Evolutionary conservation across 306 rosid species (phyloP).

Genomic region (Dalbergia cochinchinensis): DNA sequence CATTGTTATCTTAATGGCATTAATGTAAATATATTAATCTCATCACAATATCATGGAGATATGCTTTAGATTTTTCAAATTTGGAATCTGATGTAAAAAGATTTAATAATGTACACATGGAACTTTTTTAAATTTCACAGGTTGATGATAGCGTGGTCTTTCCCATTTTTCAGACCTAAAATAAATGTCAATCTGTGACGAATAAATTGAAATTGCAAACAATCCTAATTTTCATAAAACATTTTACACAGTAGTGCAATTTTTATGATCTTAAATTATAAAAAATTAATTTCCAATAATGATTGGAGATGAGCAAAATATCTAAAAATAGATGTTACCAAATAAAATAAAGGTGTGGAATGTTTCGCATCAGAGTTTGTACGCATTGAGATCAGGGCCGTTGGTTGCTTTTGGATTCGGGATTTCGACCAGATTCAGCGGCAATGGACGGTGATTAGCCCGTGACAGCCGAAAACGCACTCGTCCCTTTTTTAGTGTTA

Average conservation of each 20-base stretch:
- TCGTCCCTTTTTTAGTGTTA: slow-evolving; percentile 9
- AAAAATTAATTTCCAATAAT: background rate
- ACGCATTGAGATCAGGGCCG: slow-evolving; percentile 46
- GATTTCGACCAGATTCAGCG: background rate
- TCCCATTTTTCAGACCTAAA: no score
- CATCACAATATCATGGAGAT: background rate
- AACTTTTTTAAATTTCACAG: no score
- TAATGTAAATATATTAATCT: background rate
- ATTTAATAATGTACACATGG: background rate
- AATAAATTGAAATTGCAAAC: no score
- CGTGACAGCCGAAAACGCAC: slow-evolving; percentile 36
- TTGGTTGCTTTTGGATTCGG: slow-evolving; percentile 8
- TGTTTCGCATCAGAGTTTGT: slow-evolving; percentile 40
- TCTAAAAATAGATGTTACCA: background rate
- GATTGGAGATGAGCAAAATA: background rate
- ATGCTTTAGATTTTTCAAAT: background rate
- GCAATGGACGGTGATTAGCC: slow-evolving; percentile 29
- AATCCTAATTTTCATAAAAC: no score
- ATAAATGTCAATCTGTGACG: no score
- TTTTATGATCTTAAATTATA: background rate
- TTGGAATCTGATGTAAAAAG: background rate
- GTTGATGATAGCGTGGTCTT: background rate
- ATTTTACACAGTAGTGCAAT: no score
- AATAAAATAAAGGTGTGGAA: slow-evolving; percentile 35
- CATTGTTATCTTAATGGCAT: no score